phyloP scores from a whole-genome alignment of 805 yeast species.

The Soucietia sequanensis region DNA sequence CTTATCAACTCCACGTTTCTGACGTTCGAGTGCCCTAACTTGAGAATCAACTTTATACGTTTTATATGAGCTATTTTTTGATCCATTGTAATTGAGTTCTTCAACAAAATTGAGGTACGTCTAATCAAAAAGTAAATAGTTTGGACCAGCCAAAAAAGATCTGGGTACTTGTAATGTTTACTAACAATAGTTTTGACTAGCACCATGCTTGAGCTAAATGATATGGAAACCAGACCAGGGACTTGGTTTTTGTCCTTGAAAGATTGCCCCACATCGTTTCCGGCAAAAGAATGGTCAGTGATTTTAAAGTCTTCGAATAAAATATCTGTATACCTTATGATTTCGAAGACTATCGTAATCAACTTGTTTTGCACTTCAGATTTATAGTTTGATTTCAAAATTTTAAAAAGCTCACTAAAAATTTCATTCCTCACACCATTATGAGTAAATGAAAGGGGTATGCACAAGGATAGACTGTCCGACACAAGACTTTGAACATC shows the following conservation, averaged over 20 bases:
- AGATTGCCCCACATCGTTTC: no score
- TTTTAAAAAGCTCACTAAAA: conserved; percentile 13
- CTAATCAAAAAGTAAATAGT: conserved; percentile 37
- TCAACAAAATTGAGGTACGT: conserved; percentile 25
- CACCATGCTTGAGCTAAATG: conserved; percentile 25
- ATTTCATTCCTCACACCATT: conserved; percentile 37
- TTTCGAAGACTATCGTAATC: conserved; percentile 31
- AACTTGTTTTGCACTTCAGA: conserved; percentile 22
- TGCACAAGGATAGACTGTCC: conserved; percentile 34
- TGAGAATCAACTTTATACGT: conserved; percentile 35
- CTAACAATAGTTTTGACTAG: conserved; percentile 21
- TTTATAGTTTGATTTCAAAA: conserved; percentile 19
- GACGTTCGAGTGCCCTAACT: conserved; percentile 19
- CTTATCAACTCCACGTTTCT: conserved; percentile 14
- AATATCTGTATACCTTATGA: conserved; percentile 43
- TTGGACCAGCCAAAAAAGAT: conserved; percentile 40
- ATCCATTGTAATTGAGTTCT: conserved; percentile 14
- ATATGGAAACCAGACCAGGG: conserved; percentile 14
- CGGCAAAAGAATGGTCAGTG: no score
- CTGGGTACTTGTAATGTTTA: conserved; percentile 14
- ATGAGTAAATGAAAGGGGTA: conserved; percentile 45
- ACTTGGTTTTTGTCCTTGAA: conserved; percentile 1
- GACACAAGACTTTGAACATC: conserved; percentile 18
- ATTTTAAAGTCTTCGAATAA: no score
- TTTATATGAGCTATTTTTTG: conserved; percentile 27